Base-by-base conservation (phyloP, 2,329 filamentous ascomycete genomes). In the Onygenales sp. region DNA sequence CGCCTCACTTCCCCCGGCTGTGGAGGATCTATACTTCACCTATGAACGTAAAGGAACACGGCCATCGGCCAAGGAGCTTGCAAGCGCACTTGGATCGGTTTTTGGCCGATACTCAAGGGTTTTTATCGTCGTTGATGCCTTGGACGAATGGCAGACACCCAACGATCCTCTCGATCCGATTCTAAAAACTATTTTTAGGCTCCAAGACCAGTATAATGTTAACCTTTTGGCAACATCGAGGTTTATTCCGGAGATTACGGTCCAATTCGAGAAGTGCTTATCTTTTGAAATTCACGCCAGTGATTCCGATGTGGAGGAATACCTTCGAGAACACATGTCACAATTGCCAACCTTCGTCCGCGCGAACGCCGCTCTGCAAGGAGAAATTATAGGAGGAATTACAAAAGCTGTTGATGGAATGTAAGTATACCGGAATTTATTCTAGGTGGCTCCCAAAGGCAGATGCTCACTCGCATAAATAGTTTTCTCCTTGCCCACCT, bases 151-250 rank as follows among this genome's bases (percentile, higher is more conserved):
- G 17, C 47, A 56, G 51, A 42, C 51, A 4, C 14, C 46, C 10
- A 53, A 59, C 8, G 53, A 54, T n/a, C 33, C 42, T 32, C 51
- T 27, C 21, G 54, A 0, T 17, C 57, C 39, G 27, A 11, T 13
- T 45, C 43, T 13, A 14, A 31, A 13, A 45, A 21, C 11, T 10
- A n/a, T 45, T n/a, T 45, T 21, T 11, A 7, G 10, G 5, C 17
- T 45, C 21, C 21, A 27, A 27, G 21, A 17, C 17, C n/a, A 45
- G 43, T 31, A 21, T 45, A 10, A 45, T 45, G 6, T 21, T 13
- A n/a, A 10, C n/a, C 21, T 66, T 43, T 62, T 68, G 52, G 59
- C 58, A 21, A 68, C 66, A 27, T 67, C 66, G n/a, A 56, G 66
- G 42, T 50, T 51, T 44, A 58, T 62, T 40, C 58, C 60, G 14